Percentiles rank a stretch among this genome's conserved stretches.
phyloP scores from a whole-genome alignment of 2,329 filamentous ascomycete species.

The Colletotrichum costaricense region DNA sequence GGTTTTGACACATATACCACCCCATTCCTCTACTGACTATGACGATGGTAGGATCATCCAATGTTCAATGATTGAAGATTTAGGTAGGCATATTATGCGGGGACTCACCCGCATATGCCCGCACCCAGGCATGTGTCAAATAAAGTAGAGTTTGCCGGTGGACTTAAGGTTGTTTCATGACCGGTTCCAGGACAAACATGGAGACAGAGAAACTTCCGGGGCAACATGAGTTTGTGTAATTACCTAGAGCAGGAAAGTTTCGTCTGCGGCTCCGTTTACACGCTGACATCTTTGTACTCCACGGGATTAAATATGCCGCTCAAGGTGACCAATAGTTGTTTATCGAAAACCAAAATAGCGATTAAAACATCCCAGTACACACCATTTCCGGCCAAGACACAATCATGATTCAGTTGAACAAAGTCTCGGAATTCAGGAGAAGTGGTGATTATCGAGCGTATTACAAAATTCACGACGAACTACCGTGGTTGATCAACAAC shows the following conservation, averaged over 20 bases:
- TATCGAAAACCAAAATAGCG: background rate
- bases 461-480: background rate
- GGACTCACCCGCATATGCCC: background rate
- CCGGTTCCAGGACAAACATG: background rate
- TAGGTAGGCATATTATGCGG: background rate
- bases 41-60: background rate
- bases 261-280: background rate
- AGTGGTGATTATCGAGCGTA: background rate
- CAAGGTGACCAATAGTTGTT: too few relatives aligned
- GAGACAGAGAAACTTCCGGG: background rate
- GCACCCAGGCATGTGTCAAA: background rate
- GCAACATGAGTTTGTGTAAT: too few relatives aligned
- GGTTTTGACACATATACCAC: too few relatives aligned
- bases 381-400: background rate
- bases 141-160: background rate
- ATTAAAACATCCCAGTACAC: background rate
- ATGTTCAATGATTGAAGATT: background rate
- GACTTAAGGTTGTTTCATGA: slow-evolving; percentile 4
- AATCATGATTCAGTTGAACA: background rate
- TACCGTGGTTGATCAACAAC: background rate
- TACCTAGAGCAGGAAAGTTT: background rate
- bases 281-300: background rate
- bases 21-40: background rate
- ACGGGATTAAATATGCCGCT: background rate
- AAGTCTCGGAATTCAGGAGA: background rate